phyloP scores from a whole-genome alignment of 371 early-diverging fungal species.

The Amoeboradix gromovi region DNA sequence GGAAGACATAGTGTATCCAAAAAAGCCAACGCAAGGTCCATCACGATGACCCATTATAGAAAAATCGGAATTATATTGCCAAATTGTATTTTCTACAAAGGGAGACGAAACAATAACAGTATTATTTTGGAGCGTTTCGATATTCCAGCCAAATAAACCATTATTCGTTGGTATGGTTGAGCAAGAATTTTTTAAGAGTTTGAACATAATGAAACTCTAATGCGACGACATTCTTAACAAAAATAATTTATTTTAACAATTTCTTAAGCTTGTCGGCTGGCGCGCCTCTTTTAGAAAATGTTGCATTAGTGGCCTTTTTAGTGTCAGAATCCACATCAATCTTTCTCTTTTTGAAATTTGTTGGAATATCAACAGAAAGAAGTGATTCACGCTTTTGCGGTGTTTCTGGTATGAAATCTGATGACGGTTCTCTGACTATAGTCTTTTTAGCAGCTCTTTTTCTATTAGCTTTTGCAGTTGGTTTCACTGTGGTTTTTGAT shows the following conservation, averaged over 20 bases:
- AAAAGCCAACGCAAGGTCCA: not conserved
- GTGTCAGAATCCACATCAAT: not conserved
- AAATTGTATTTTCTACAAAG: not conserved
- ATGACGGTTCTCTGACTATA: too few relatives aligned
- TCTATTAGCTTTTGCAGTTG: not conserved
- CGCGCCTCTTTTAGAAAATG: not conserved
- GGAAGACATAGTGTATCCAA: not conserved
- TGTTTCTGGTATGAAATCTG: not conserved
- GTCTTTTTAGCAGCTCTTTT: too few relatives aligned
- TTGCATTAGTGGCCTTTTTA: not conserved
- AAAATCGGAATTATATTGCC: not conserved
- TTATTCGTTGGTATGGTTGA: not conserved
- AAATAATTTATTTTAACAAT: not conserved
- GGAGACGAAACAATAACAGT: not conserved
- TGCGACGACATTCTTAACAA: too few relatives aligned
- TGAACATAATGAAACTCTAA: too few relatives aligned
- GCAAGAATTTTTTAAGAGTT: not conserved
- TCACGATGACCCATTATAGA: not conserved
- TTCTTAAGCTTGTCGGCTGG: not conserved
- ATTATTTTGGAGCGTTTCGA: not conserved
- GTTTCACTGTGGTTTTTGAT: not conserved
- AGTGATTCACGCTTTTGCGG: not conserved
- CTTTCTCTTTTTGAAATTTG: not conserved
- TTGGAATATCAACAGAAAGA: not conserved
- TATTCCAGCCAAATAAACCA: not conserved